Evolutionary conservation across 140 eudicot species (phyloP).

Genomic region (Anethum foeniculum): DNA sequence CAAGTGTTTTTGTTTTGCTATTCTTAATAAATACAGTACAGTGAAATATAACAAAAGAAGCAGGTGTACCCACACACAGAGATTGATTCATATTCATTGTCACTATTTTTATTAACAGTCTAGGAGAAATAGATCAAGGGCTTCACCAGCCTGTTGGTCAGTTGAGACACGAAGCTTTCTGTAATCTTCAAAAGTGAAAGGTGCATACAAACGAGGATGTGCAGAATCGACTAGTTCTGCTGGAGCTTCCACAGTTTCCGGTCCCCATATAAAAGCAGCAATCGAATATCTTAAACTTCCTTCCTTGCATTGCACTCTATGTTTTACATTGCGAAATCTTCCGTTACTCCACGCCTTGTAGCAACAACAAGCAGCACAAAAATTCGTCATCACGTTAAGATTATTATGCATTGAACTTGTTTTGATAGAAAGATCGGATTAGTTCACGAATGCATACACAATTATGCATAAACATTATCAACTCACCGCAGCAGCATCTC

Average conservation of each 20-base stretch:
- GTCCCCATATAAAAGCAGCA: slow-evolving; percentile 45
- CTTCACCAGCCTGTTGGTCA: slow-evolving; percentile 39
- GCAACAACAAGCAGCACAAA: not conserved
- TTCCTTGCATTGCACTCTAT: slow-evolving; percentile 45
- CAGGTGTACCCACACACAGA: not conserved
- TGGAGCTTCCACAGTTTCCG: slow-evolving; percentile 32
- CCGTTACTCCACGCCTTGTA: slow-evolving; percentile 53
- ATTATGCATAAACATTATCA: too few species aligned
- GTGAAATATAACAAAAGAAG: not conserved
- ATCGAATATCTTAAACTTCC: slow-evolving; percentile 35
- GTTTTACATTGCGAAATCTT: slow-evolving; percentile 40
- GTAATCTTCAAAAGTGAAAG: slow-evolving; percentile 30
- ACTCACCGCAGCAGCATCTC: slow-evolving; percentile 36
- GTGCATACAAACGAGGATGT: slow-evolving; percentile 29
- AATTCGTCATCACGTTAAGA: too few species aligned
- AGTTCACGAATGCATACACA: too few species aligned
- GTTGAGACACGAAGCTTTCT: slow-evolving; percentile 31
- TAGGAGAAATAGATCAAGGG: slow-evolving; percentile 28
- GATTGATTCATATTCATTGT: not conserved
- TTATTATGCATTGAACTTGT: too few species aligned
- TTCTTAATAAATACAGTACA: too few species aligned
- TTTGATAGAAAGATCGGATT: too few species aligned
- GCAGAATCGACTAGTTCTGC: slow-evolving; percentile 34
- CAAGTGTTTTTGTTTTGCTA: too few species aligned
- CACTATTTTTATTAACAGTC: not conserved